Conservation (phyloP, 2,329 filamentous ascomycete genomes). For the Aureobasidium melanogenum region DNA sequence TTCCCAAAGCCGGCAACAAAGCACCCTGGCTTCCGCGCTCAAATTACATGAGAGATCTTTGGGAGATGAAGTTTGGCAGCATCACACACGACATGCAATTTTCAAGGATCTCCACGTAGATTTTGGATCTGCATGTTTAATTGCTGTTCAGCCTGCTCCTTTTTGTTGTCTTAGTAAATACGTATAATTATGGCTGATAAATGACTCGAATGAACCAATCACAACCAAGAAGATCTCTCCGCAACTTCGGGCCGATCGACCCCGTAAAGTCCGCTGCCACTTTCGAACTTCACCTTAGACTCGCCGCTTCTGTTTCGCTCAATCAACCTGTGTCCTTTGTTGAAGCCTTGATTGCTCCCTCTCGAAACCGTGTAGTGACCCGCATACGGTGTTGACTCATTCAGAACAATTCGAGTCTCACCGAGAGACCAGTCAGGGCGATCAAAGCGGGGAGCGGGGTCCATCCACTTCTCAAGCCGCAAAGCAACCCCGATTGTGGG, state of each 20-base stretch:
- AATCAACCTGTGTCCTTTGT: neutral
- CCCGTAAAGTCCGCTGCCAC: neutral
- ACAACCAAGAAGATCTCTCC: neutral
- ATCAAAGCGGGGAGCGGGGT: slow-evolving; percentile 5
- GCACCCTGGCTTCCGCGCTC: slow-evolving; percentile 37
- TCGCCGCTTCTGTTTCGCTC: neutral
- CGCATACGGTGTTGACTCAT: neutral
- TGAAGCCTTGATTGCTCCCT: neutral
- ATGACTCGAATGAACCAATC: neutral
- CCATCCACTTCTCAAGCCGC: slow-evolving; percentile 1
- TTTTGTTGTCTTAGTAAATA: neutral
- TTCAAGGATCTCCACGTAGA: slow-evolving; percentile 4
- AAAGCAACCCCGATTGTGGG: neutral
- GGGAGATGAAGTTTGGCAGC: slow-evolving; percentile 34
- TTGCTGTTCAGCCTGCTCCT: neutral
- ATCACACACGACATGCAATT: slow-evolving; percentile 33
- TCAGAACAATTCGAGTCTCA: too few species aligned
- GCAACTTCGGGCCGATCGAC: neutral
- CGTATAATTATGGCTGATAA: neutral
- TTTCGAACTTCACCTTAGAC: neutral
- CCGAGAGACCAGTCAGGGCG: neutral
- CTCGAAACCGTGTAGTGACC: neutral
- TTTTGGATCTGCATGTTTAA: neutral
- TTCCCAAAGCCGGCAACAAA: slow-evolving; percentile 41
- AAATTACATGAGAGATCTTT: slow-evolving; percentile 37